Evolutionary conservation across 2,329 filamentous ascomycete species (phyloP).

Genomic region (Fusarium bactridioides): DNA sequence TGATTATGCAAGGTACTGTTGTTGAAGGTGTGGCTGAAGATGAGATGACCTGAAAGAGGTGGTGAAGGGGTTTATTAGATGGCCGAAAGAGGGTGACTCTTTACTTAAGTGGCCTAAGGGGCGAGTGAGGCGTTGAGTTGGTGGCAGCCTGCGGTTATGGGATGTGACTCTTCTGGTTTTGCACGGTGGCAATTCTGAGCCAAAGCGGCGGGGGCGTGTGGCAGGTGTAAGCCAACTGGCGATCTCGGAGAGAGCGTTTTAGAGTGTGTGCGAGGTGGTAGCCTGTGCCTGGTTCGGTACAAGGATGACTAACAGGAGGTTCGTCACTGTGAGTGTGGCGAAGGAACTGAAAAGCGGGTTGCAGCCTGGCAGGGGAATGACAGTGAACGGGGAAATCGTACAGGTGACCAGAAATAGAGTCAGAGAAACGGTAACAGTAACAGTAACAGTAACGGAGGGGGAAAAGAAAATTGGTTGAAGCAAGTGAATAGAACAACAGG

Average conservation of each 20-base stretch:
- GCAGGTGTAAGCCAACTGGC: constrained; percentile 47
- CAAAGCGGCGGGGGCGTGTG: constrained; percentile 42
- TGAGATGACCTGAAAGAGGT: constrained; percentile 34
- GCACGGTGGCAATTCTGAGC: constrained; percentile 49
- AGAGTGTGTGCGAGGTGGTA: constrained; percentile 41
- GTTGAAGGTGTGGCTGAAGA: constrained; percentile 38
- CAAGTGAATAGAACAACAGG: constrained; percentile 26
- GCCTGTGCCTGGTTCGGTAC: constrained; percentile 35
- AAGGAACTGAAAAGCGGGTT: constrained; percentile 32
- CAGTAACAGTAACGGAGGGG: neutral
- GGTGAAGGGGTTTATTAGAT: constrained; percentile 43
- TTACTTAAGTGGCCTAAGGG: constrained; percentile 46
- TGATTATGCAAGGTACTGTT: constrained; percentile 44
- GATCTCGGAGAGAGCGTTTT: constrained; percentile 51
- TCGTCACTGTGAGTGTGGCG: constrained; percentile 40
- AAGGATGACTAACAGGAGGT: constrained; percentile 38
- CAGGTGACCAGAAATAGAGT: constrained; percentile 18
- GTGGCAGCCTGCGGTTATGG: constrained; percentile 41
- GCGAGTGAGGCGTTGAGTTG: constrained; percentile 42
- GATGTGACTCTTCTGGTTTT: constrained; percentile 49
- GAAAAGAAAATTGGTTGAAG: constrained; percentile 3
- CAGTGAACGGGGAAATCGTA: constrained; percentile 8
- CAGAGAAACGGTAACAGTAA: too few relatives aligned
- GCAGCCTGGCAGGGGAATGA: constrained; percentile 35
- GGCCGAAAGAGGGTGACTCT: constrained; percentile 45